These are phyloP conservation scores for Ascochyta viciae-villosae DNA, from an alignment of 2,329 filamentous ascomycete species.

Conservation along the genomic window DNA sequence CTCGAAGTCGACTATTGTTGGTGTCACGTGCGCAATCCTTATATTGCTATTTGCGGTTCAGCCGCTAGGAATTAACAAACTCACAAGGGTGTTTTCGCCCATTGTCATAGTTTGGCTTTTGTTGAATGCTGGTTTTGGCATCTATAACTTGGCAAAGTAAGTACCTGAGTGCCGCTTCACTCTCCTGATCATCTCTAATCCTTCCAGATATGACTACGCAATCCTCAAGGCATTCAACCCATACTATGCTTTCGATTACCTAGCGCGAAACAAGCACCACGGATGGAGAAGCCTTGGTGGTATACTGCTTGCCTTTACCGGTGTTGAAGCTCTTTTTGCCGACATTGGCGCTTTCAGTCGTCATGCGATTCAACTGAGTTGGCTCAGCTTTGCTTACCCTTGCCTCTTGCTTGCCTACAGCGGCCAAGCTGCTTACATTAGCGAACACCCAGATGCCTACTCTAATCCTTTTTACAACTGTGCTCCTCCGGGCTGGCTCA, in stretches of 20 bases:
- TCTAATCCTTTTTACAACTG: slow-evolving; percentile 78
- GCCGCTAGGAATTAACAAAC: slow-evolving; percentile 67
- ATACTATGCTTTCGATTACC: slow-evolving; percentile 66
- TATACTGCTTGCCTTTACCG: slow-evolving; percentile 76
- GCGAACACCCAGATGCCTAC: slow-evolving; percentile 64
- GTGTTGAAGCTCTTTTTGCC: slow-evolving; percentile 78
- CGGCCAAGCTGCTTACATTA: slow-evolving; percentile 78
- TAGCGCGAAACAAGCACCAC: slow-evolving; percentile 64
- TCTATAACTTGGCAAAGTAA: slow-evolving; percentile 57
- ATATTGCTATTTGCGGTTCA: slow-evolving; percentile 69
- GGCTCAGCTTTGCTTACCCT: slow-evolving; percentile 73
- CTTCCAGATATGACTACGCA: slow-evolving; percentile 52
- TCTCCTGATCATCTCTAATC: slow-evolving; percentile 19
- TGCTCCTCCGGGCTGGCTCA: slow-evolving; percentile 71
- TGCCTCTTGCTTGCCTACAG: slow-evolving; percentile 72
- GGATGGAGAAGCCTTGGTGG: slow-evolving; percentile 74
- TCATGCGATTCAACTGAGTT: slow-evolving; percentile 73
- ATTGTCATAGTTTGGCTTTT: slow-evolving; percentile 72
- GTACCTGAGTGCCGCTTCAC: background rate
- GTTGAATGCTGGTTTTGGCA: slow-evolving; percentile 68
- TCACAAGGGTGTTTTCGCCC: slow-evolving; percentile 69
- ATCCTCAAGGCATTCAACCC: slow-evolving; percentile 62
- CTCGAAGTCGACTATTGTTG: slow-evolving; percentile 64
- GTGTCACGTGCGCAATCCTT: slow-evolving; percentile 69
- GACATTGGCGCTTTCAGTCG: slow-evolving; percentile 78